These are phyloP conservation scores for Suillus lakei DNA, from an alignment of 768 basidiomycete genomes.

Conservation along the genomic window DNA sequence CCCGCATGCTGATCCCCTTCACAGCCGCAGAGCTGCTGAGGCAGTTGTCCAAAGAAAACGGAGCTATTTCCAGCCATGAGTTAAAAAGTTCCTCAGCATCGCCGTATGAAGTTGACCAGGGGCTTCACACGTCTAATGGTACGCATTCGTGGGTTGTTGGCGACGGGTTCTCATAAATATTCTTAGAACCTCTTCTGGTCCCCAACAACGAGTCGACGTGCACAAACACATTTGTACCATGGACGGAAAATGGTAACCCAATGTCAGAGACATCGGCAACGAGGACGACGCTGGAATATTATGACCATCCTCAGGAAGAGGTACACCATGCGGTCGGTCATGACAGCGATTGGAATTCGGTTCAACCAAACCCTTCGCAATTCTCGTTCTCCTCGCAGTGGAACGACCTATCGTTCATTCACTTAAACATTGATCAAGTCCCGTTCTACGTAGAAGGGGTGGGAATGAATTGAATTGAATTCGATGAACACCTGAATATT, in stretches of 20 bases:
- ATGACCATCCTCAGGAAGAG: background rate
- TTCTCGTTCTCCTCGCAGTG: slow-evolving; percentile 3
- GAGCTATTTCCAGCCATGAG: background rate
- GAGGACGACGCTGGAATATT: background rate
- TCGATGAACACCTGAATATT: background rate
- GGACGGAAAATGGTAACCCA: background rate
- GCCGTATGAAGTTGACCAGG: background rate
- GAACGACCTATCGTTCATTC: background rate
- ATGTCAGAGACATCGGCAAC: background rate
- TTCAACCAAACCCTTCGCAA: background rate
- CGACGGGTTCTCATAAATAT: background rate
- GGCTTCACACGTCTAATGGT: background rate
- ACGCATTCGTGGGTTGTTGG: background rate
- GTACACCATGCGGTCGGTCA: background rate
- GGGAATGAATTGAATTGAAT: too few species aligned
- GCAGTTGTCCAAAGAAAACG: background rate
- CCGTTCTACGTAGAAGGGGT: background rate
- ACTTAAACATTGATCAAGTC: background rate
- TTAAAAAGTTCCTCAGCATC: background rate
- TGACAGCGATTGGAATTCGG: background rate
- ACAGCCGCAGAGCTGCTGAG: slow-evolving; percentile 9
- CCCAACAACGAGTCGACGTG: background rate
- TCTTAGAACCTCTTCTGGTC: background rate
- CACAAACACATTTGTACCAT: background rate
- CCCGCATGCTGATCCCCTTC: background rate